Evolutionary conservation across 1,139 yeast species (phyloP), one percentile per base, ranked within the genome.

Genomic region (Sugiyamaella novakii): DNA sequence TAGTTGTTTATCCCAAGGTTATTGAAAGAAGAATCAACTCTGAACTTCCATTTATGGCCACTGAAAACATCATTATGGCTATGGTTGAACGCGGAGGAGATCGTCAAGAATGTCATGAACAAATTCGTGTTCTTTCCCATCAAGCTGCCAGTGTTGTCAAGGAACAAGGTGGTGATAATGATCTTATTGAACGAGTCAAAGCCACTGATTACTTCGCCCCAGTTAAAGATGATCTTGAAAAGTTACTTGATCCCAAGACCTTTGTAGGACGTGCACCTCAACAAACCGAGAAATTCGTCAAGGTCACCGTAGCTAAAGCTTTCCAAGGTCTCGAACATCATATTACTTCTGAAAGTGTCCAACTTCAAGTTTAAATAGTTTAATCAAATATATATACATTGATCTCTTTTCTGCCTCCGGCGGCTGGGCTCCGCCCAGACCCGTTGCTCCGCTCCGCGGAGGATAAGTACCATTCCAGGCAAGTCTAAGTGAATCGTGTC

Each of bases 31-130:
- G 98, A 74, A 92, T 92, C 71, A 83, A 70, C 68, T 79, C 96
- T 46, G 98, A 94, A 73, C 79, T 92, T 65, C 99, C 99, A 60
- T 92, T 94, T 77, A 92, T 92, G 99, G 99, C 99, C 58, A 92
- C 99, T 49, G 99, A 92, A 74, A 92, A 92, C 73, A 83, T 92
- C 68, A 92, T 92, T 70, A 92, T 92, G 99, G 98, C 98, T 50
- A 92, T 92, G 97, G 98, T 92, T 53, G 95, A 89, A 73, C 84
- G 85, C 70, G 98, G 98, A 62, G 98, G 87, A 40, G 89, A 95
- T 22, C 86, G 99, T 79, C 99, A 92, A 77, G 96, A 89, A 51
- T 92, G 96, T 67, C 99, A 92, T 72, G 99, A 92, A 76, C 87
- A 87, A 73, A 91, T 92, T 70, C 84, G 99, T 73, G 98, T 92